A percentile compares a stretch with the other conserved stretches of the same genome.
phyloP scores from a whole-genome alignment of 1,139 yeast species.

The Suhomyces yuchorum region DNA sequence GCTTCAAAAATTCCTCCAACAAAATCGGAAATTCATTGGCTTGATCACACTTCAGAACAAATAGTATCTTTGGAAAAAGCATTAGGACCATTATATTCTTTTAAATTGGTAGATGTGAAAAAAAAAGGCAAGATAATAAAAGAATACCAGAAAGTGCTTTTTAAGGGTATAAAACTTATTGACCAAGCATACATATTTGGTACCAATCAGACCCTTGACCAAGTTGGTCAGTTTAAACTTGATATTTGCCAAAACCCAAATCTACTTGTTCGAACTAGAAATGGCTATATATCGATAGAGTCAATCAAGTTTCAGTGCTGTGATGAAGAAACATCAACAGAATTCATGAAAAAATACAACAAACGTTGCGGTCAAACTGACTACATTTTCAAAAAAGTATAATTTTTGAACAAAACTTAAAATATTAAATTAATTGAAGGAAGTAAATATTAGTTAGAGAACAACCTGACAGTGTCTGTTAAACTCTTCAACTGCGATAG shows the following conservation, averaged over 20 bases:
- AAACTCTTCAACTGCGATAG: slow-evolving; percentile 77
- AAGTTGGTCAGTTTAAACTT: slow-evolving; percentile 48
- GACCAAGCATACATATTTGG: background rate
- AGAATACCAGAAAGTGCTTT: slow-evolving; percentile 48
- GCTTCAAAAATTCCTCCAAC: slow-evolving; percentile 57
- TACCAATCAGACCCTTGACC: slow-evolving; percentile 9
- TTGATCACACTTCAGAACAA: slow-evolving; percentile 31
- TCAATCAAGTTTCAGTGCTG: slow-evolving; percentile 58
- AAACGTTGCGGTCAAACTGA: slow-evolving; percentile 45
- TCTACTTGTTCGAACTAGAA: slow-evolving; percentile 44
- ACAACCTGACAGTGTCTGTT: slow-evolving; percentile 61
- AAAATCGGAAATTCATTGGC: slow-evolving; percentile 52
- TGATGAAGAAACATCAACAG: slow-evolving; percentile 43
- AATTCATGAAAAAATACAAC: slow-evolving; percentile 42
- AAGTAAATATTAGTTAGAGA: slow-evolving; percentile 21
- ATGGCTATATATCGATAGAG: slow-evolving; percentile 41
- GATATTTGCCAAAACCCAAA: slow-evolving; percentile 19
- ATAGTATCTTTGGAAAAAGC: slow-evolving; percentile 53
- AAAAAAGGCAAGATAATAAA: slow-evolving; percentile 31
- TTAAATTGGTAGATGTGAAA: slow-evolving; percentile 34
- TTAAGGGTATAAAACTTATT: slow-evolving; percentile 35
- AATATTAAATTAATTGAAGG: slow-evolving; percentile 9
- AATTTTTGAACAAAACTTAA: slow-evolving; percentile 11
- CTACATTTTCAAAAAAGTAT: slow-evolving; percentile 17
- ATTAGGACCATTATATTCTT: slow-evolving; percentile 61